Percentiles rank a stretch among this genome's conserved stretches.
These are phyloP conservation scores for Stagonosporopsis vannaccii DNA, from an alignment of 2,329 filamentous ascomycete species.

Conservation along the genomic window DNA sequence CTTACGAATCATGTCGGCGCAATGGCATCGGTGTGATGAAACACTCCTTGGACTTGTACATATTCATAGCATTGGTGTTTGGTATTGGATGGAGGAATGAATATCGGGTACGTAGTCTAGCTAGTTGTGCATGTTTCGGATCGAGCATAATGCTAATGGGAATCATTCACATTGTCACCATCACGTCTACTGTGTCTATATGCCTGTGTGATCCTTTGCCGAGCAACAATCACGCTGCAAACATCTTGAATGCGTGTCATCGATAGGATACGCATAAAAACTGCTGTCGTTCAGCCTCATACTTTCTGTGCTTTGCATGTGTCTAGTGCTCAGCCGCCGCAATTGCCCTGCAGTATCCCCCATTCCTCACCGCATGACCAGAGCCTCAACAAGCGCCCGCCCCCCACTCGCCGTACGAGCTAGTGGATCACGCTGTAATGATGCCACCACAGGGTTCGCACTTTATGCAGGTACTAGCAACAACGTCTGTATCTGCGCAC, in stretches of 20 bases:
- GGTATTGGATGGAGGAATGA: not conserved
- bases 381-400: not conserved
- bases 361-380: not conserved
- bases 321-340: not conserved
- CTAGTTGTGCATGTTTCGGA: constrained; percentile 8
- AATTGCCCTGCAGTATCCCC: not conserved
- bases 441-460: not conserved
- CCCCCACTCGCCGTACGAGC: not conserved
- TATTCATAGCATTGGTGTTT: constrained; percentile 17
- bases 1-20: constrained; percentile 19
- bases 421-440: not conserved
- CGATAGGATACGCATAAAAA: no score
- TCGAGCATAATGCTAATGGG: constrained; percentile 14
- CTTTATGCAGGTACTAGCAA: constrained; percentile 3
- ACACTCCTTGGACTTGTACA: constrained; percentile 23
- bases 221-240: no score
- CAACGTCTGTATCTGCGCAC: not conserved
- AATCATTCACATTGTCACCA: not conserved
- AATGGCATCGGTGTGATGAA: constrained; percentile 19
- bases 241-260: no score
- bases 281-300: not conserved
- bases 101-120: constrained; percentile 4
- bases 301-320: not conserved
- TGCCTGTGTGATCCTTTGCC: no score
- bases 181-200: not conserved